These are phyloP conservation scores for Podospora pseudoanserina DNA, from an alignment of 495 filamentous ascomycete species.

Conservation along the genomic window DNA sequence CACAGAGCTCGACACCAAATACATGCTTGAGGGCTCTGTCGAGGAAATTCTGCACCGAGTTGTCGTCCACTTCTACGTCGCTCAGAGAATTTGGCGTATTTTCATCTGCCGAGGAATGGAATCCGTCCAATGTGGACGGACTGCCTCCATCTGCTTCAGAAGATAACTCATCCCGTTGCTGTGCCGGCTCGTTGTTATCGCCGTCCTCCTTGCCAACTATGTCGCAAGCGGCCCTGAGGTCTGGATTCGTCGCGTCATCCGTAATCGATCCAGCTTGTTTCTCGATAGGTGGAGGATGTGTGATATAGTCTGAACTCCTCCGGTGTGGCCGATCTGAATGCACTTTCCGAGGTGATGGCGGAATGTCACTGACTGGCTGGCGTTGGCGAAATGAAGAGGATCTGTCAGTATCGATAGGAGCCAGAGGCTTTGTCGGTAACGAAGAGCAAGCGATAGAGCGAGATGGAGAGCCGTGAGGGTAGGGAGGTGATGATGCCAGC, in stretches of 20 bases:
- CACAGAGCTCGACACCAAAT: slow-evolving; percentile 27
- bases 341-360: neutral
- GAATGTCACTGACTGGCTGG: neutral
- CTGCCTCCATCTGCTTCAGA: neutral
- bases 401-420: neutral
- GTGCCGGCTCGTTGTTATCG: neutral
- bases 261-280: neutral
- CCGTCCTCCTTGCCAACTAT: neutral
- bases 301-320: neutral
- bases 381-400: neutral
- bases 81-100: slow-evolving; percentile 5
- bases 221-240: neutral
- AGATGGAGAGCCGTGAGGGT: slow-evolving; percentile 12
- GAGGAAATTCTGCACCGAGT: slow-evolving; percentile 24
- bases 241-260: neutral
- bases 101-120: neutral
- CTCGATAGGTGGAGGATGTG: neutral
- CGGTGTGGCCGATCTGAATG: neutral
- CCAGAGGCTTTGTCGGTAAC: neutral
- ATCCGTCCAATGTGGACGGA: neutral
- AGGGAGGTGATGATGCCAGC: slow-evolving; percentile 19
- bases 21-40: slow-evolving; percentile 24
- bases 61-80: slow-evolving; percentile 9
- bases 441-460: slow-evolving; percentile 8
- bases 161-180: neutral